A percentile compares a stretch with the other conserved stretches of the same genome.
Evolutionary conservation across 768 basidiomycete species (phyloP).

Genomic region (Termitomyces sp.): DNA sequence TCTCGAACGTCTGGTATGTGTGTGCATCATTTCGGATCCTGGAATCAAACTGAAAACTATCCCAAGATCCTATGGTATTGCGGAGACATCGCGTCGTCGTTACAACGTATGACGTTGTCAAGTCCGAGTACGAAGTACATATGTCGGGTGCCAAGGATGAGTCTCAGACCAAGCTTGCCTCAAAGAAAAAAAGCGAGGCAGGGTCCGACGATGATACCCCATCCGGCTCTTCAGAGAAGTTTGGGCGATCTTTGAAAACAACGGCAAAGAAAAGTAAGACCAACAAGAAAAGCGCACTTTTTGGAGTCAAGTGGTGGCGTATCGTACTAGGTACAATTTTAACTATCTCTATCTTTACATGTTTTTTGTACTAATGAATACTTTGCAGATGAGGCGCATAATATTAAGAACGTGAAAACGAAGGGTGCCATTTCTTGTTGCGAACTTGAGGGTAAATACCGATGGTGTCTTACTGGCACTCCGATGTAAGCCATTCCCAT

Average conservation of each 20-base stretch:
- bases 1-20: conserved; percentile 59
- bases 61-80: conserved; percentile 49
- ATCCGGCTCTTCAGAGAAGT: conserved; percentile 33
- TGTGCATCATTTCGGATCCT: not conserved
- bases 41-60: not conserved
- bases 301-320: conserved; percentile 76
- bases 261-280: conserved; percentile 37
- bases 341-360: not conserved
- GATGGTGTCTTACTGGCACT: conserved; percentile 88
- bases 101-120: conserved; percentile 82
- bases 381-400: conserved; percentile 87
- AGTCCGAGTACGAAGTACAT: conserved; percentile 68
- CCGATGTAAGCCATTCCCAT: conserved; percentile 47
- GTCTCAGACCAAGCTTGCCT: conserved; percentile 37
- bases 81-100: conserved; percentile 65
- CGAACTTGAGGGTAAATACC: conserved; percentile 67
- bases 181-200: conserved; percentile 29
- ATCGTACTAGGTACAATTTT: conserved; percentile 69
- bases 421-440: conserved; percentile 77
- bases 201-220: conserved; percentile 30
- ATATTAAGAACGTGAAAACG: conserved; percentile 83
- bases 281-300: conserved; percentile 62
- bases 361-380: not conserved
- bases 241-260: conserved; percentile 37
- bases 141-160: conserved; percentile 49